These are phyloP conservation scores for Trametes villosa DNA, from an alignment of 768 basidiomycete species.

Conservation along the genomic window DNA sequence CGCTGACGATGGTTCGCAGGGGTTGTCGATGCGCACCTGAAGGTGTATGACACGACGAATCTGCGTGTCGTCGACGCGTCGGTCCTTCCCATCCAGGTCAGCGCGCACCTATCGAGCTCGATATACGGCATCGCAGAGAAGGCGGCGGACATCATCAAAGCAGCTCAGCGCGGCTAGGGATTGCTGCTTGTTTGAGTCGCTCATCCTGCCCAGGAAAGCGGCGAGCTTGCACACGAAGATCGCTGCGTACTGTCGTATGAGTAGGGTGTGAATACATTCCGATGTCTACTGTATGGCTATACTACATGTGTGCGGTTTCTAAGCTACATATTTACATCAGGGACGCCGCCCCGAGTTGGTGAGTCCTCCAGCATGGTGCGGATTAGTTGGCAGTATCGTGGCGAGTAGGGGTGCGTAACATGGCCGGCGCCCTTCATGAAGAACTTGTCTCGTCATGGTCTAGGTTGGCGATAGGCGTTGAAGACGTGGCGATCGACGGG, in stretches of 20 bases:
- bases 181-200: no score
- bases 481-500: conserved; percentile 25
- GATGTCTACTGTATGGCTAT: neutral
- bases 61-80: conserved; percentile 60
- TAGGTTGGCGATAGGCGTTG: conserved; percentile 11
- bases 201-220: no score
- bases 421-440: neutral
- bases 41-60: conserved; percentile 57
- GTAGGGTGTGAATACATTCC: conserved; percentile 6
- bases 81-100: conserved; percentile 54
- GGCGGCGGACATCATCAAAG: conserved; percentile 37
- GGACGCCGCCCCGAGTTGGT: neutral
- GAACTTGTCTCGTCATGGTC: conserved; percentile 1
- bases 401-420: neutral
- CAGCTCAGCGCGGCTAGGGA: no score
- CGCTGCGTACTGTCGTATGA: neutral
- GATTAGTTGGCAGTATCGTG: neutral
- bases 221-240: no score
- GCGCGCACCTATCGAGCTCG: conserved; percentile 51
- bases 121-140: conserved; percentile 37
- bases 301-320: neutral
- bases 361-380: neutral
- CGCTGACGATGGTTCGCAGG: conserved; percentile 38
- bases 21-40: conserved; percentile 55
- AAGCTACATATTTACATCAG: neutral